These are phyloP conservation scores for Pyrenophora seminiperda DNA, from an alignment of 2,329 filamentous ascomycete genomes.

Conservation along the genomic window DNA sequence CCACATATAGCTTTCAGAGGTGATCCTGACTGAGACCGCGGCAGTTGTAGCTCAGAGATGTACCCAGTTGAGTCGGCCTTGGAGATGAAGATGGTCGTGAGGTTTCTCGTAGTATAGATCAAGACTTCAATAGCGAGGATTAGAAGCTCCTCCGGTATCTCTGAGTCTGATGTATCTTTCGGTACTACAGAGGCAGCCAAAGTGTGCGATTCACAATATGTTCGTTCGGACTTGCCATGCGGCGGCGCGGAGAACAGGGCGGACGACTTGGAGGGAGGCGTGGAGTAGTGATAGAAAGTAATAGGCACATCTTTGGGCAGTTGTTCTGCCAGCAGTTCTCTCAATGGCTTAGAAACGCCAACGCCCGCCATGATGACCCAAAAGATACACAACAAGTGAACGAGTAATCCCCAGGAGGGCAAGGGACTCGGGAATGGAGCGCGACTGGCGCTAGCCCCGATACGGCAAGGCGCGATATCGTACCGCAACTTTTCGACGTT, in stretches of 20 bases:
- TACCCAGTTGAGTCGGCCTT: conserved; percentile 98
- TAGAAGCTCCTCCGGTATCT: conserved; percentile 60
- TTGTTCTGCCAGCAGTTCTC: conserved; percentile 56
- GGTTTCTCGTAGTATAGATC: conserved; percentile 77
- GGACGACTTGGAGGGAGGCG: conserved; percentile 73
- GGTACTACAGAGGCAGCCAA: conserved; percentile 61
- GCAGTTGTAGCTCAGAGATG: conserved; percentile 68
- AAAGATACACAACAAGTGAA: conserved; percentile 11
- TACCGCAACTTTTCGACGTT: conserved; percentile 40
- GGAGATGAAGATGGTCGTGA: conserved; percentile 90
- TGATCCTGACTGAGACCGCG: conserved; percentile 58
- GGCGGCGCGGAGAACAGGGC: conserved; percentile 82
- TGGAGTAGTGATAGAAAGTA: conserved; percentile 83
- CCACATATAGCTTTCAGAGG: conserved; percentile 76
- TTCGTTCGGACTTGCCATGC: conserved; percentile 72
- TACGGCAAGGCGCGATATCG: conserved; percentile 25
- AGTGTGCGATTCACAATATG: conserved; percentile 86
- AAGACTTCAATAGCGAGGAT: conserved; percentile 85
- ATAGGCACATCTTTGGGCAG: conserved; percentile 63
- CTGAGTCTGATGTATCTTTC: conserved; percentile 33
- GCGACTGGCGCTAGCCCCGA: conserved; percentile 19
- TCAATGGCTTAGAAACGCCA: conserved; percentile 32
- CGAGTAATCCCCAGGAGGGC: conserved; percentile 11
- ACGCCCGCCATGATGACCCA: conserved; percentile 33
- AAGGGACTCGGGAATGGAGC: conserved; percentile 22